Conservation (phyloP, 2,329 filamentous ascomycete genomes). For the Gnomoniopsis smithogilvyi region DNA sequence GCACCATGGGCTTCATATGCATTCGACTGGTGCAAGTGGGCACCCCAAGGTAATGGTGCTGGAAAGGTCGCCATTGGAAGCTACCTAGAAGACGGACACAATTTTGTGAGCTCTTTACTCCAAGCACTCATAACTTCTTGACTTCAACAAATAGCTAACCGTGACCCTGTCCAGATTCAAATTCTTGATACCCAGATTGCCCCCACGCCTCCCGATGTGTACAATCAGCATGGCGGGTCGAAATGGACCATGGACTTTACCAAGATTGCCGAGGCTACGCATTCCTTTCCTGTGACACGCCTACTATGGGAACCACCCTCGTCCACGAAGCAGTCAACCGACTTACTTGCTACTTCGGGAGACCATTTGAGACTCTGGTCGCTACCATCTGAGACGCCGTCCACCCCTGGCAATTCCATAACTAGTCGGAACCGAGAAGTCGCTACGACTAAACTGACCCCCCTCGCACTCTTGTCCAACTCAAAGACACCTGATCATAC, state of each 20-base stretch:
- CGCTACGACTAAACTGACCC: slow-evolving; percentile 76
- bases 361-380: slow-evolving; percentile 95
- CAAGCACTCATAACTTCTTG: neutral
- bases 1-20: slow-evolving; percentile 96
- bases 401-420: slow-evolving; percentile 64
- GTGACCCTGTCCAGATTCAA: slow-evolving; percentile 71
- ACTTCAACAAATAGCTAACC: neutral
- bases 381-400: slow-evolving; percentile 65
- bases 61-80: slow-evolving; percentile 95
- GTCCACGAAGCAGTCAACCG: slow-evolving; percentile 90
- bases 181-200: slow-evolving; percentile 85
- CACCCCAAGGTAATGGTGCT: slow-evolving; percentile 72
- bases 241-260: slow-evolving; percentile 83
- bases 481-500: slow-evolving; percentile 98
- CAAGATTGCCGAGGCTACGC: slow-evolving; percentile 92
- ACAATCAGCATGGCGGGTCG: slow-evolving; percentile 61
- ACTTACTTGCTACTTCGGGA: slow-evolving; percentile 90
- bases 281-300: slow-evolving; percentile 94
- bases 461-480: slow-evolving; percentile 89
- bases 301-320: slow-evolving; percentile 96
- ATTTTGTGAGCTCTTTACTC: slow-evolving; percentile 67
- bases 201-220: slow-evolving; percentile 66
- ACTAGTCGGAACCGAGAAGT: slow-evolving; percentile 57
- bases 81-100: slow-evolving; percentile 96
- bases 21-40: slow-evolving; percentile 99